Percentiles rank a stretch among this genome's conserved stretches.
phyloP scores from a whole-genome alignment of 2,329 filamentous ascomycete species.

The Colletotrichum zoysiae region DNA sequence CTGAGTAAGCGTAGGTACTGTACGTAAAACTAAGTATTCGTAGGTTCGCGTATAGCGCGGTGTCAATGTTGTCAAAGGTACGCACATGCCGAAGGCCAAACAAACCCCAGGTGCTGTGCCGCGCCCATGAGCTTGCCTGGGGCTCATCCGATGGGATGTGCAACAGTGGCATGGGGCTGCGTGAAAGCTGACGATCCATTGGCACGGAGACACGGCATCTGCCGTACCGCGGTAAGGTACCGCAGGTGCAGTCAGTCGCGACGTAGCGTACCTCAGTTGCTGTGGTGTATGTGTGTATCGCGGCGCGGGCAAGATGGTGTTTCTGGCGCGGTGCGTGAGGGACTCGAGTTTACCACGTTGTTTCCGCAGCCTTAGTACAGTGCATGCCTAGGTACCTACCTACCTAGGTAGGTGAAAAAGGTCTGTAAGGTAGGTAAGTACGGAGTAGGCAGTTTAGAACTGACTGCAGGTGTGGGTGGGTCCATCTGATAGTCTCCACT shows the following conservation, averaged over 20 bases:
- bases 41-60: not conserved
- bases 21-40: not conserved
- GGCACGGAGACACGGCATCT: constrained; percentile 36
- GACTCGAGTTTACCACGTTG: not conserved
- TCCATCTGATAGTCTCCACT: constrained; percentile 13
- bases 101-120: not conserved
- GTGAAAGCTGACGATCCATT: constrained; percentile 17
- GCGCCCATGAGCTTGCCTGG: constrained; percentile 24
- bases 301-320: not conserved
- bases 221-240: constrained; percentile 37
- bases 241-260: constrained; percentile 20
- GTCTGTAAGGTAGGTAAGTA: not conserved
- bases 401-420: too few relatives aligned
- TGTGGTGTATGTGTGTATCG: not conserved
- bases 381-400: too few relatives aligned
- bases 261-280: not conserved
- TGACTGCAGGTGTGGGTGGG: not conserved
- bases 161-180: constrained; percentile 2
- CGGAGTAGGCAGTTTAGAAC: not conserved
- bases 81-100: not conserved
- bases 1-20: not conserved
- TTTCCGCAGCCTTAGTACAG: too few relatives aligned
- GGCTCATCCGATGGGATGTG: constrained; percentile 8
- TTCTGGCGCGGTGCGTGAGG: not conserved
- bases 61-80: not conserved